A percentile compares a stretch with the other conserved stretches of the same genome.
phyloP scores from a whole-genome alignment of 192 early-diverging fungal genomes.

The Umbelopsis vinacea region DNA sequence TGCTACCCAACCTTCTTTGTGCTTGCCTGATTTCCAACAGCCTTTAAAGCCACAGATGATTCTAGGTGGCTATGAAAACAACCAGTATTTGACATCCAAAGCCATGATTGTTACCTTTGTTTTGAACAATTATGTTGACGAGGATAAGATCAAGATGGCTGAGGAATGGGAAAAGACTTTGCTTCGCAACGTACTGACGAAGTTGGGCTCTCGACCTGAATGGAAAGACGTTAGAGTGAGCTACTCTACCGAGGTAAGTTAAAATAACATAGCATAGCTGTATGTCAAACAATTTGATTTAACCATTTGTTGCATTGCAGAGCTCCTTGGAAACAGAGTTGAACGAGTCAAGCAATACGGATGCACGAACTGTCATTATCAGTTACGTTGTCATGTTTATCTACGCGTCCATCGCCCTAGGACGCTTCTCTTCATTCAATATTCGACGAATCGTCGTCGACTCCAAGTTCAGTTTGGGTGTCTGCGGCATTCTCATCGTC shows the following conservation, averaged over 20 bases:
- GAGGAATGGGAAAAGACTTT: slow-evolving; percentile 61
- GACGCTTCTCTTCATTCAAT: slow-evolving; percentile 41
- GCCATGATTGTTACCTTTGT: slow-evolving; percentile 67
- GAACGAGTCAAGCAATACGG: slow-evolving; percentile 65
- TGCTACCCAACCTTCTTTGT: slow-evolving; percentile 48
- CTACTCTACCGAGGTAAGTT: slow-evolving; percentile 61
- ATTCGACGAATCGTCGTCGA: slow-evolving; percentile 56
- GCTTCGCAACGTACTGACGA: slow-evolving; percentile 39
- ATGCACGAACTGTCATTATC: slow-evolving; percentile 56
- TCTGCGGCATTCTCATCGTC: slow-evolving; percentile 64
- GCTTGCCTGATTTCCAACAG: slow-evolving; percentile 65
- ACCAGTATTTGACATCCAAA: slow-evolving; percentile 47
- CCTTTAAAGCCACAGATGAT: slow-evolving; percentile 66
- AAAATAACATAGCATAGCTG: background rate
- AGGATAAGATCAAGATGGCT: slow-evolving; percentile 38
- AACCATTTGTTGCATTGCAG: slow-evolving; percentile 22
- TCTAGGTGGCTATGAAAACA: slow-evolving; percentile 52
- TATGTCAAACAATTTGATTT: background rate
- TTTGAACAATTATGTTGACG: slow-evolving; percentile 55
- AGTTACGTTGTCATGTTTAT: slow-evolving; percentile 68
- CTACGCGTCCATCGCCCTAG: slow-evolving; percentile 65
- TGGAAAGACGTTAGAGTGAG: slow-evolving; percentile 48
- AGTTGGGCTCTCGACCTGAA: slow-evolving; percentile 34
- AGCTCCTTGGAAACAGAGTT: slow-evolving; percentile 64
- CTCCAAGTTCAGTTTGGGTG: slow-evolving; percentile 63